phyloP scores from a whole-genome alignment of 2,329 filamentous ascomycete species.

The Ascochyta pisi region DNA sequence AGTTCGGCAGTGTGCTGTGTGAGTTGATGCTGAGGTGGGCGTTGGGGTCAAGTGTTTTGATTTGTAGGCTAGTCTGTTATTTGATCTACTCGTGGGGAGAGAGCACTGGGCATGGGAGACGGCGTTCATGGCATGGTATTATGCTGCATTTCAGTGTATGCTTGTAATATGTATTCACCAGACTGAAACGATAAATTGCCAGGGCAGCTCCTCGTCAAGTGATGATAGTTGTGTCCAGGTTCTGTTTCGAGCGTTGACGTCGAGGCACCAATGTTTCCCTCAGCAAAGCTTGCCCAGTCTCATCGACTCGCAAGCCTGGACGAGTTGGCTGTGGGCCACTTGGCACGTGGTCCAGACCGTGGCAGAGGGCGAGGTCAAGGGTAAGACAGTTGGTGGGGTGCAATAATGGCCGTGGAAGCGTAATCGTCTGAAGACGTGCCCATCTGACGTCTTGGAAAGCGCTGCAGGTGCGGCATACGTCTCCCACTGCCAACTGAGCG shows the following conservation, averaged over 20 bases:
- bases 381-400: constrained; percentile 1
- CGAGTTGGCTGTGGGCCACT: constrained; percentile 6
- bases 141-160: constrained; percentile 11
- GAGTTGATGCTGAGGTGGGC: constrained; percentile 23
- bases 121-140: constrained; percentile 9
- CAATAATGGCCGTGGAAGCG: constrained; percentile 5
- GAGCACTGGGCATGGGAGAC: constrained; percentile 6
- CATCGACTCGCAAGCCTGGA: constrained; percentile 1
- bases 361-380: constrained; percentile 4
- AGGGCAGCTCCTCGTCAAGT: neutral
- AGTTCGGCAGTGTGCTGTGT: constrained; percentile 10
- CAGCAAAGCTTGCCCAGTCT: constrained; percentile 4
- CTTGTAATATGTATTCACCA: constrained; percentile 3
- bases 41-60: constrained; percentile 20
- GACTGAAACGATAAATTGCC: neutral
- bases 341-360: constrained; percentile 14
- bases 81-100: constrained; percentile 7
- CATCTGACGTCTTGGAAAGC: constrained; percentile 1
- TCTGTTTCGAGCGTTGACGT: neutral
- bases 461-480: neutral
- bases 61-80: constrained; percentile 23
- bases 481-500: neutral
- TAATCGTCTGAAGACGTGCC: constrained; percentile 7
- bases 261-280: neutral
- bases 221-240: neutral